phyloP scores from a whole-genome alignment of 179 eudicot genomes.

The Spergularia azorica region DNA sequence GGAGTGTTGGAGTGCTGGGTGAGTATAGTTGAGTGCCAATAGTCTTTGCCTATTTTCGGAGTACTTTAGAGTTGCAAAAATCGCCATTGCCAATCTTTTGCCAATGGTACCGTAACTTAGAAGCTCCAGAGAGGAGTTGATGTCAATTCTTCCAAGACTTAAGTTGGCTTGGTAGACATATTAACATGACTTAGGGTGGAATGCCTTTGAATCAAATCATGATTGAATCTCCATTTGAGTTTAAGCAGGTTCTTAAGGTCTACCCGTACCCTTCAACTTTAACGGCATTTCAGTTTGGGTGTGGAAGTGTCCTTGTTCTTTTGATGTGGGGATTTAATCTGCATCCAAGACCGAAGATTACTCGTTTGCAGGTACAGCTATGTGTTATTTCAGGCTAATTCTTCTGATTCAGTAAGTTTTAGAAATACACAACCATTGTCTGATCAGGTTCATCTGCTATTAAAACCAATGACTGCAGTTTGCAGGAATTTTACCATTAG shows the following conservation, averaged over 20 bases:
- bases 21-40: no score
- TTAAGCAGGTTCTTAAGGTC: slow-evolving; percentile 68
- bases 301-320: slow-evolving; percentile 57
- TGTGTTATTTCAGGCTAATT: neutral
- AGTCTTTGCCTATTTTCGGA: no score
- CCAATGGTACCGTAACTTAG: no score
- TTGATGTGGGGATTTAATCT: slow-evolving; percentile 72
- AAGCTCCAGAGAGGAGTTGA: no score
- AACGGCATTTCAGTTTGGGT: slow-evolving; percentile 73
- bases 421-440: neutral
- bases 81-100: no score
- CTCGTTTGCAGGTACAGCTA: slow-evolving; percentile 59
- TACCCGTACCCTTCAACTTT: slow-evolving; percentile 76
- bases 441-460: neutral
- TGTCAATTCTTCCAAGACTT: no score
- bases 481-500: slow-evolving; percentile 61
- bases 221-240: neutral
- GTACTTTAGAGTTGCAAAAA: no score
- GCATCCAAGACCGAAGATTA: slow-evolving; percentile 64
- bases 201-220: neutral
- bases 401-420: neutral
- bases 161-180: neutral
- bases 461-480: slow-evolving; percentile 41
- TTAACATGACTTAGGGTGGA: neutral
- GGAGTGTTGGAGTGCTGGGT: no score